These are phyloP conservation scores for Sclerotinia borealis DNA, from an alignment of 2,329 filamentous ascomycete genomes.

Conservation along the genomic window DNA sequence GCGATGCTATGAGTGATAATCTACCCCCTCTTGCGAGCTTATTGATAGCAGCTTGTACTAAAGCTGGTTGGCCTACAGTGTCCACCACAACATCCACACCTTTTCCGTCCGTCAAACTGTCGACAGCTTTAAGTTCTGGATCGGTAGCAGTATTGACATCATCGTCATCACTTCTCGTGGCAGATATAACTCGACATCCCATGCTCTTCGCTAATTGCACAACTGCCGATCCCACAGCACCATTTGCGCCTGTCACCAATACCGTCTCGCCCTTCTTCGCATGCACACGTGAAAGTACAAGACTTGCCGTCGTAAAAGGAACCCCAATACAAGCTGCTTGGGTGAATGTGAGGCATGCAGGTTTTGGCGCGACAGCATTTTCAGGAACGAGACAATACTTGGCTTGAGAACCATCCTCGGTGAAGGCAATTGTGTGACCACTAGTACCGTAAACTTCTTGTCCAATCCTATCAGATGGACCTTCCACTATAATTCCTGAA, in stretches of 20 bases:
- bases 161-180: constrained; percentile 15
- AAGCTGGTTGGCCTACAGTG: constrained; percentile 24
- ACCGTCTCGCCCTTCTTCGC: constrained; percentile 18
- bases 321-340: constrained; percentile 26
- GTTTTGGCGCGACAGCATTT: constrained; percentile 21
- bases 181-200: constrained; percentile 21
- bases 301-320: constrained; percentile 24
- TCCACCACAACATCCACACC: constrained; percentile 26
- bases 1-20: constrained; percentile 24
- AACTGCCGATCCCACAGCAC: constrained; percentile 24
- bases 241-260: constrained; percentile 24
- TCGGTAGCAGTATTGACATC: constrained; percentile 26
- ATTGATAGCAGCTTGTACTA: constrained; percentile 18
- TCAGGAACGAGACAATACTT: constrained; percentile 23
- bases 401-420: constrained; percentile 23
- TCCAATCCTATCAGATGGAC: constrained; percentile 12
- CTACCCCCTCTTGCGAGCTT: constrained; percentile 22
- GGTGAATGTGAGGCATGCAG: constrained; percentile 16
- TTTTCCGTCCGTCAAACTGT: constrained; percentile 20
- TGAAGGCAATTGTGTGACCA: constrained; percentile 23
- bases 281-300: constrained; percentile 15
- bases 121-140: constrained; percentile 15
- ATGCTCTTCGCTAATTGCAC: constrained; percentile 20
- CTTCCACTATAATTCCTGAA: constrained; percentile 19
- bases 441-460: constrained; percentile 25